phyloP scores from a whole-genome alignment of 345 rosid genomes.

The Dipteronia sinensis region DNA sequence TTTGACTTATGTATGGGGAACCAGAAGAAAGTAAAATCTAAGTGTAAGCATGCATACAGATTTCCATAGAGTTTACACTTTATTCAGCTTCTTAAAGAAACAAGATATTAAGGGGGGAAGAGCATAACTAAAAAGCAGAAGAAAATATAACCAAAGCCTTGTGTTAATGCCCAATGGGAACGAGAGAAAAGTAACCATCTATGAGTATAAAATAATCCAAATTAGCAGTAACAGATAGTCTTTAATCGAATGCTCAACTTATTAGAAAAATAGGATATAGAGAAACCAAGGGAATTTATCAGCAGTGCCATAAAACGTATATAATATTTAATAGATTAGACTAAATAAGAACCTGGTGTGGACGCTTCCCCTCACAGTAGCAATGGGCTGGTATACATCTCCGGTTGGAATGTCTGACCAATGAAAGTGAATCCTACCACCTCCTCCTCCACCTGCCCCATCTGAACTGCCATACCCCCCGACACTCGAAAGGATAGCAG shows the following conservation, averaged over 20 bases:
- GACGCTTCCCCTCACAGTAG: conserved; percentile 76
- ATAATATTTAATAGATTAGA: not conserved
- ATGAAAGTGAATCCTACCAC: conserved; percentile 99
- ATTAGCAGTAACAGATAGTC: not conserved
- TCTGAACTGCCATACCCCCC: conserved; percentile 87
- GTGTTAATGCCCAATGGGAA: not conserved
- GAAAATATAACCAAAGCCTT: not conserved
- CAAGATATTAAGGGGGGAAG: not conserved
- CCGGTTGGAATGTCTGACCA: conserved; percentile 98
- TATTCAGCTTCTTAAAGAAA: not conserved
- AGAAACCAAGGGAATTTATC: not conserved
- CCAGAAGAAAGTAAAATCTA: not conserved
- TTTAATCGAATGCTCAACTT: not conserved
- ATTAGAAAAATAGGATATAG: not conserved
- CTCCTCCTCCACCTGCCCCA: conserved; percentile 96
- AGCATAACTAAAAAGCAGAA: not conserved
- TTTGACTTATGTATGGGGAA: not conserved
- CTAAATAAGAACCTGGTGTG: conserved; percentile 57
- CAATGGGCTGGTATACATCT: conserved; percentile 98
- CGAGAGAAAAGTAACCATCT: not conserved
- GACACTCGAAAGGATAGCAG: conserved; percentile 78
- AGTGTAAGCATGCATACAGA: not conserved
- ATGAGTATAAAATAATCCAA: not conserved
- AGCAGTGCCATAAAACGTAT: not conserved
- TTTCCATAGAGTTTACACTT: not conserved